phyloP scores from a whole-genome alignment of 1,139 yeast genomes.

The Suhomyces panamericanus region DNA sequence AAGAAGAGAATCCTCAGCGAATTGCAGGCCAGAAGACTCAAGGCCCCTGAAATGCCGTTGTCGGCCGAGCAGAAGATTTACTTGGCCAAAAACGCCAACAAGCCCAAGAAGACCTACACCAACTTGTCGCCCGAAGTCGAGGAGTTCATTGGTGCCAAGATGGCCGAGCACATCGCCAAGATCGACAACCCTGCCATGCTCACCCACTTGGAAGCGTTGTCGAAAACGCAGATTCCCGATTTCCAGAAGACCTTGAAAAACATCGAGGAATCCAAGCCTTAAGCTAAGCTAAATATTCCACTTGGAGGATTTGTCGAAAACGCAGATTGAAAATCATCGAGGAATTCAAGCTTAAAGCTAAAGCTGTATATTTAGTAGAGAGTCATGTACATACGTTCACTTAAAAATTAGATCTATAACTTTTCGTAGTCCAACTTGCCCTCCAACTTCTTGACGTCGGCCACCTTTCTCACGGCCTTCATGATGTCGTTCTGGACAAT shows the following conservation, averaged over 20 bases:
- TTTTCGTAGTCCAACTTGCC: conserved; percentile 94
- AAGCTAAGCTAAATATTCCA: too few relatives aligned
- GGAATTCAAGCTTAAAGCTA: conserved; percentile 1
- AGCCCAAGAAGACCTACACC: conserved; percentile 47
- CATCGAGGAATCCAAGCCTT: conserved; percentile 14
- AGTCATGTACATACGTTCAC: conserved; percentile 7
- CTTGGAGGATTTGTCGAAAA: conserved; percentile 26
- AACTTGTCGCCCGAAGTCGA: conserved; percentile 67
- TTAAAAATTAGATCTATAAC: conserved; percentile 30
- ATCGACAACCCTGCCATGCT: conserved; percentile 40
- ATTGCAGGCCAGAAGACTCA: conserved; percentile 60
- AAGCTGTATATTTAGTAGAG: conserved; percentile 4
- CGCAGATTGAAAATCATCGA: conserved; percentile 27
- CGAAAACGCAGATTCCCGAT: conserved; percentile 32
- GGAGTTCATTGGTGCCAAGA: conserved; percentile 68
- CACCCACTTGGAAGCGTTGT: conserved; percentile 43
- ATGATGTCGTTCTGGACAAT: conserved; percentile 90
- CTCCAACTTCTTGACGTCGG: conserved; percentile 95
- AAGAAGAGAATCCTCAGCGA: conserved; percentile 59
- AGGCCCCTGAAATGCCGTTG: conserved; percentile 78
- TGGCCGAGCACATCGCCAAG: conserved; percentile 53
- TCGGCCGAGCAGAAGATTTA: conserved; percentile 63
- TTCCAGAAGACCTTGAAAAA: conserved; percentile 31
- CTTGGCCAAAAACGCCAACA: conserved; percentile 50
- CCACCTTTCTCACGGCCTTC: conserved; percentile 98